Conservation (phyloP, 2,329 filamentous ascomycete genomes). For the Clarireedia paspali region DNA sequence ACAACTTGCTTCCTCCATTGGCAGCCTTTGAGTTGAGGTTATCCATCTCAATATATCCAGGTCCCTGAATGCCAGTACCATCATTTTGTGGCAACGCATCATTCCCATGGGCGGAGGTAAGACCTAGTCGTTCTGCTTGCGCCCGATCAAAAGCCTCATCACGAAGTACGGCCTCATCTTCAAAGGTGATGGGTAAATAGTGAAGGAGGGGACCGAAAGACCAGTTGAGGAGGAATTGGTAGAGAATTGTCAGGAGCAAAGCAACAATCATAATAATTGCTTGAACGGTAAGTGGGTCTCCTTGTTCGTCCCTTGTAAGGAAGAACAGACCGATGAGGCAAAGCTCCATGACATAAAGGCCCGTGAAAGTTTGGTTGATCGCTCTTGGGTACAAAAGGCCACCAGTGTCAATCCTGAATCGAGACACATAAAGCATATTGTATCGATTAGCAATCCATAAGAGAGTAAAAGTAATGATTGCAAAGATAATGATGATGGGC, state of each 20-base stretch:
- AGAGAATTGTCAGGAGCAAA: constrained; percentile 62
- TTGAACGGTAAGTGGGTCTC: constrained; percentile 56
- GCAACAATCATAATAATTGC: constrained; percentile 79
- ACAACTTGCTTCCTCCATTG: constrained; percentile 9
- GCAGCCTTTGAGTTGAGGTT: constrained; percentile 34
- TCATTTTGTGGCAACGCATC: constrained; percentile 14
- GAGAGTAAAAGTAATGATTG: constrained; percentile 81
- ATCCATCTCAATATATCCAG: constrained; percentile 35
- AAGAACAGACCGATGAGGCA: constrained; percentile 88
- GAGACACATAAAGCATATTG: constrained; percentile 89
- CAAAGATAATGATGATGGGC: constrained; percentile 86
- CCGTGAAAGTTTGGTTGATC: constrained; percentile 92
- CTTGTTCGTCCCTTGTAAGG: constrained; percentile 53
- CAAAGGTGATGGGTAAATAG: constrained; percentile 88
- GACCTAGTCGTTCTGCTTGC: constrained; percentile 62
- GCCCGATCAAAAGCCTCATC: constrained; percentile 82
- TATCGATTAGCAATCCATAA: constrained; percentile 97
- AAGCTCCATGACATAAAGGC: constrained; percentile 90
- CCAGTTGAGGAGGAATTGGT: constrained; percentile 71
- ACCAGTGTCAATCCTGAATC: constrained; percentile 84
- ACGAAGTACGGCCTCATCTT: constrained; percentile 87
- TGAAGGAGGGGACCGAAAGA: constrained; percentile 81
- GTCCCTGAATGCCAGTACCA: constrained; percentile 20
- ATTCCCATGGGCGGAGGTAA: constrained; percentile 46
- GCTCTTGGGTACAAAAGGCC: constrained; percentile 86